phyloP scores from a whole-genome alignment of 441 rosid species.

The Pelargonium australe region DNA sequence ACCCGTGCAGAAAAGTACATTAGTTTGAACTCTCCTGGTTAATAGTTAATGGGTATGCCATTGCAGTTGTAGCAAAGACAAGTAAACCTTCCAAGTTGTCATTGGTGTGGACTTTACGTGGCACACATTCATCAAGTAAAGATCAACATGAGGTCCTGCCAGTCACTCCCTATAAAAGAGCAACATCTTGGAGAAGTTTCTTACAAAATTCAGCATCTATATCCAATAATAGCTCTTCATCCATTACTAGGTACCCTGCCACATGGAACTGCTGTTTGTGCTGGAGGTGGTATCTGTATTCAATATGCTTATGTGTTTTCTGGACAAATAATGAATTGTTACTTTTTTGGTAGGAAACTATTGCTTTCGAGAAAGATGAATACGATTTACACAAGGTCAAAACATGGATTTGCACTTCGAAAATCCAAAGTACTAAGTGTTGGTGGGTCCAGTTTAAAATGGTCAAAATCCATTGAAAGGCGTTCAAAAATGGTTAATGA shows the following conservation, averaged over 20 bases:
- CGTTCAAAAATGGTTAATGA: slow-evolving; percentile 77
- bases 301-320: slow-evolving; percentile 17
- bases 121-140: slow-evolving; percentile 35
- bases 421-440: slow-evolving; percentile 86
- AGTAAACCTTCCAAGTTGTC: slow-evolving; percentile 53
- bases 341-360: slow-evolving; percentile 52
- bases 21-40: neutral
- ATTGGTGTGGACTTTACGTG: slow-evolving; percentile 67
- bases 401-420: slow-evolving; percentile 74
- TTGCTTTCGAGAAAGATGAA: slow-evolving; percentile 65
- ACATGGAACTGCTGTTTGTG: slow-evolving; percentile 16
- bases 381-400: slow-evolving; percentile 76
- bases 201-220: slow-evolving; percentile 36
- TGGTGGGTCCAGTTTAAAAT: slow-evolving; percentile 85
- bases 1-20: neutral
- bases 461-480: slow-evolving; percentile 92
- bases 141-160: slow-evolving; percentile 48
- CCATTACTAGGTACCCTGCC: slow-evolving; percentile 53
- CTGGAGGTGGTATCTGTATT: slow-evolving; percentile 23
- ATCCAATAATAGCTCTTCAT: slow-evolving; percentile 37
- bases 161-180: slow-evolving; percentile 80
- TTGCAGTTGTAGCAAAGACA: slow-evolving; percentile 44
- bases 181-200: slow-evolving; percentile 53
- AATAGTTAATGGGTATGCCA: neutral
- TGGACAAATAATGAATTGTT: slow-evolving; percentile 17